These are phyloP conservation scores for Ganoderma boninense DNA, from an alignment of 1,284 basidiomycete species.

Conservation along the genomic window DNA sequence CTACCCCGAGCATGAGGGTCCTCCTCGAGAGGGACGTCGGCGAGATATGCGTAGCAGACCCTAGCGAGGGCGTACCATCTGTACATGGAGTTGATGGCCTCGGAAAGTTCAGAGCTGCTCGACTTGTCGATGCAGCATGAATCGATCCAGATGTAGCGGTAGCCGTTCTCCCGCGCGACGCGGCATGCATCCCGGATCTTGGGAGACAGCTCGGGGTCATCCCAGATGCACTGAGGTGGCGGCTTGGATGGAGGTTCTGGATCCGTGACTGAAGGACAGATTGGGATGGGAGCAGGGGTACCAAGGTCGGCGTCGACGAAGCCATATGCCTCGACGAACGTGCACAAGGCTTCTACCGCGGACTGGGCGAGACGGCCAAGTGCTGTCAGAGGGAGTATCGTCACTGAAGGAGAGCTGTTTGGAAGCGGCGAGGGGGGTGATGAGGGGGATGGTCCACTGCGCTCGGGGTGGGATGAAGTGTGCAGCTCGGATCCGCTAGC, in stretches of 20 bases:
- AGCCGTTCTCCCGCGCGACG: not conserved
- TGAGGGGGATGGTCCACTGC: not conserved
- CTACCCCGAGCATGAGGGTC: not conserved
- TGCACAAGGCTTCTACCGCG: too few relatives aligned
- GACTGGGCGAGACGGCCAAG: not conserved
- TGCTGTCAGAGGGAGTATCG: not conserved
- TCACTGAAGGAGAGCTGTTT: not conserved
- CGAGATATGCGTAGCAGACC: not conserved
- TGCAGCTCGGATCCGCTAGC: too few relatives aligned
- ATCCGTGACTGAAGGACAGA: not conserved
- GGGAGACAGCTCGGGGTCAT: not conserved
- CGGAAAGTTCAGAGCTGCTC: not conserved
- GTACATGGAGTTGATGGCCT: not conserved
- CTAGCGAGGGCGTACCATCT: not conserved
- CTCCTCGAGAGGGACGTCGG: not conserved
- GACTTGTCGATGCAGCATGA: not conserved
- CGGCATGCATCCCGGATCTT: not conserved
- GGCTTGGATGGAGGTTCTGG: not conserved
- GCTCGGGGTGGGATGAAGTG: too few relatives aligned
- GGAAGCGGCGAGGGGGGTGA: not conserved
- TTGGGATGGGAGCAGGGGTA: not conserved
- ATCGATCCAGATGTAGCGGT: not conserved
- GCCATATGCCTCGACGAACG: not conserved
- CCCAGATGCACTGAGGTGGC: not conserved
- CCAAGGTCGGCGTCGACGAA: not conserved